Percentiles rank a stretch among this genome's conserved stretches.
Evolutionary conservation across 768 basidiomycete species (phyloP).

Genomic region (Trametes cinnabarina): DNA sequence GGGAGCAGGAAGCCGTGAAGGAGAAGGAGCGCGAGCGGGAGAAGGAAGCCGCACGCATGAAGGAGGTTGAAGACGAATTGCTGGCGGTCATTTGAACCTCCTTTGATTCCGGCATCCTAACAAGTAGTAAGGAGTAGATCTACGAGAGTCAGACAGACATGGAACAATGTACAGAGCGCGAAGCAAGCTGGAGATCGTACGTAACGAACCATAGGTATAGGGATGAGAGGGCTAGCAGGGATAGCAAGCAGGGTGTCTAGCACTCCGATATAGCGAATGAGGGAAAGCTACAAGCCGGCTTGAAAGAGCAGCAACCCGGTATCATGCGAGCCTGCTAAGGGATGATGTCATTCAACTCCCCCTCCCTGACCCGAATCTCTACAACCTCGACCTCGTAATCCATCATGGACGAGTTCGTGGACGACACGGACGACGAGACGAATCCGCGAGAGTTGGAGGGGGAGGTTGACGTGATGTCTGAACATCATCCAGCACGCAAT

Average conservation of each 20-base stretch:
- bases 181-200: neutral
- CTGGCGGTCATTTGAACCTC: constrained; percentile 41
- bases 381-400: constrained; percentile 87
- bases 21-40: constrained; percentile 57
- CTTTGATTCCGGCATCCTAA: constrained; percentile 13
- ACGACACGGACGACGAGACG: constrained; percentile 66
- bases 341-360: constrained; percentile 75
- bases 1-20: constrained; percentile 63
- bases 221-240: neutral
- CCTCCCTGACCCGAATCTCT: constrained; percentile 80
- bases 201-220: constrained; percentile 13
- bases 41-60: constrained; percentile 49
- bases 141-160: neutral
- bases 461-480: constrained; percentile 82
- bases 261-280: constrained; percentile 14
- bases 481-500: constrained; percentile 11
- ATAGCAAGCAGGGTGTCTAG: constrained; percentile 12
- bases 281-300: constrained; percentile 11
- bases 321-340: constrained; percentile 36
- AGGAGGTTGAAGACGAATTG: constrained; percentile 66
- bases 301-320: neutral
- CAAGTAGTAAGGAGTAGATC: constrained; percentile 4
- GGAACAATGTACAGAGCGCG: constrained; percentile 14
- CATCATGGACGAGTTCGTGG: constrained; percentile 61
- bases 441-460: constrained; percentile 69